Conservation (phyloP, 1,284 basidiomycete species). For the Sporisorium graminicola region DNA sequence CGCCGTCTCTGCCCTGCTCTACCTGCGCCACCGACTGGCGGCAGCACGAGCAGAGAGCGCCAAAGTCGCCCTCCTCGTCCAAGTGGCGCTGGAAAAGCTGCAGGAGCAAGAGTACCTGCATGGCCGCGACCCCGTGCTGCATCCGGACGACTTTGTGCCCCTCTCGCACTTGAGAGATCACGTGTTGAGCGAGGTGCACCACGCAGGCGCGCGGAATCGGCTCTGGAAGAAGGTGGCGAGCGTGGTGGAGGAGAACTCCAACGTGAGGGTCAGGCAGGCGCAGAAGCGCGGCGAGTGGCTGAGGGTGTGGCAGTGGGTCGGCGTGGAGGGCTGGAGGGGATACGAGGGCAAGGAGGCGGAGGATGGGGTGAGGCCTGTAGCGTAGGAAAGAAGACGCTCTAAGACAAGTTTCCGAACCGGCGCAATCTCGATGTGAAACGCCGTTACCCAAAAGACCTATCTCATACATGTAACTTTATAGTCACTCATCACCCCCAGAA, state of each 20-base stretch:
- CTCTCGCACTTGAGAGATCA: constrained; percentile 91
- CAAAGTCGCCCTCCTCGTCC: constrained; percentile 46
- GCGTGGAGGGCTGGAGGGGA: constrained; percentile 44
- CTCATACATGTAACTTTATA: background rate
- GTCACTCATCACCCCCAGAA: background rate
- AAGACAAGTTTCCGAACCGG: too few species aligned
- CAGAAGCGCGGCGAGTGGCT: constrained; percentile 82
- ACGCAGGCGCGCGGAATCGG: constrained; percentile 77
- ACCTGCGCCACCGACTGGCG: constrained; percentile 31
- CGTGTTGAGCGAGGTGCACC: constrained; percentile 84
- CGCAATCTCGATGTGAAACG: too few species aligned
- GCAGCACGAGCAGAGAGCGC: constrained; percentile 18
- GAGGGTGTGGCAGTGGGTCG: constrained; percentile 74
- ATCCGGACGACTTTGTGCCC: constrained; percentile 84
- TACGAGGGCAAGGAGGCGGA: background rate
- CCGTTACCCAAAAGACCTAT: too few species aligned
- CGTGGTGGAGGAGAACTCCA: constrained; percentile 92
- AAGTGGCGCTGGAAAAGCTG: constrained; percentile 49
- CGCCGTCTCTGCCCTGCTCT: constrained; percentile 2
- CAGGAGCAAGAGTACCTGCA: constrained; percentile 78
- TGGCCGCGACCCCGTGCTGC: constrained; percentile 83
- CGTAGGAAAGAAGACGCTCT: constrained; percentile 2
- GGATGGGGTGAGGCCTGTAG: constrained; percentile 10
- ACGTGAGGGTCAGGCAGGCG: constrained; percentile 88
- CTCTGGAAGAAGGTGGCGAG: constrained; percentile 89